These are phyloP conservation scores for Thelonectria rubi DNA, from an alignment of 2,329 filamentous ascomycete species.

Conservation along the genomic window DNA sequence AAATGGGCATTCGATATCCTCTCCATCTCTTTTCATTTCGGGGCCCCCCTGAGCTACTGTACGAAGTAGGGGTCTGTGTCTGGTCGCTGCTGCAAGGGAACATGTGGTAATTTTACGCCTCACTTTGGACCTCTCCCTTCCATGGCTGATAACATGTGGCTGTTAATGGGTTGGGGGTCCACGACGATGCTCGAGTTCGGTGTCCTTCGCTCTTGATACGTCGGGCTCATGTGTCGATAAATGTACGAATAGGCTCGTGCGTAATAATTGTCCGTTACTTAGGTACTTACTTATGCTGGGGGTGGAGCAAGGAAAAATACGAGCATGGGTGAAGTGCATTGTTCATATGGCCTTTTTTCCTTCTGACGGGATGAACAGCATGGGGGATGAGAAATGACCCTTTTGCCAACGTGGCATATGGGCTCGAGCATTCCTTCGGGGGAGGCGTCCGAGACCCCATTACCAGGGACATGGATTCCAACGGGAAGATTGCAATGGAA, in stretches of 20 bases:
- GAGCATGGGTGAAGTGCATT: constrained; percentile 9
- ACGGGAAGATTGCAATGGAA: constrained; percentile 3
- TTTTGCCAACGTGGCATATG: constrained; percentile 11
- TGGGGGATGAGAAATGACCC: not conserved
- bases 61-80: not conserved
- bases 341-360: too few relatives aligned
- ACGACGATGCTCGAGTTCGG: not conserved
- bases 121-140: not conserved
- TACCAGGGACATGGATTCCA: constrained; percentile 1
- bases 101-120: not conserved
- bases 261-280: constrained; percentile 5
- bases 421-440: constrained; percentile 11
- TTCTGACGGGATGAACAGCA: not conserved
- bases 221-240: not conserved
- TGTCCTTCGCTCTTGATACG: too few relatives aligned
- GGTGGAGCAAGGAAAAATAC: not conserved
- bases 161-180: constrained; percentile 1
- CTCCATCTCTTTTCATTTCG: constrained; percentile 18
- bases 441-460: not conserved
- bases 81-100: constrained; percentile 1
- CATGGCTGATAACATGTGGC: not conserved
- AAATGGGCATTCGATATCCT: not conserved
- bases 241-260: not conserved
- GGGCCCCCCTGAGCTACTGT: constrained; percentile 22
- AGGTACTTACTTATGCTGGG: constrained; percentile 10